Evolutionary conservation across 306 rosid genomes (phyloP).

Genomic region (Corylus heterophylla): DNA sequence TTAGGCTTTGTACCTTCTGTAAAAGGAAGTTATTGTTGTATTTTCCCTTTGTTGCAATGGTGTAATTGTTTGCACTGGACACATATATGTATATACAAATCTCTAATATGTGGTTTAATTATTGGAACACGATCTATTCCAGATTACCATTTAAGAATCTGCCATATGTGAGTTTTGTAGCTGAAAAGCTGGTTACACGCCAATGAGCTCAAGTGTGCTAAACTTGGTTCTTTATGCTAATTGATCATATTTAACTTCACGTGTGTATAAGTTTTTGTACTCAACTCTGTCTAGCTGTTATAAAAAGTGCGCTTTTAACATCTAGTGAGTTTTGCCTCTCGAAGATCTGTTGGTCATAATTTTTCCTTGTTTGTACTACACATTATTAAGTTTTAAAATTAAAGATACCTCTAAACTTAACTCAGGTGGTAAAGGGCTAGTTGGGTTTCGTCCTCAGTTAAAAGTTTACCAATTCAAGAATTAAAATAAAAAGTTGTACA

Average conservation of each 20-base stretch:
- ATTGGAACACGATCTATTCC: not conserved
- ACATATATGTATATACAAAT: not conserved
- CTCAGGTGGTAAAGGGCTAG: not conserved
- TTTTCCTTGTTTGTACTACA: not conserved
- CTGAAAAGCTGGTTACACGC: not conserved
- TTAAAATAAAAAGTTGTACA: not conserved
- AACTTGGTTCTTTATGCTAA: not conserved
- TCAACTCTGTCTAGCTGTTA: not conserved
- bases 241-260: not conserved
- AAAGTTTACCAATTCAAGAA: not conserved
- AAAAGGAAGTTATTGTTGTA: not conserved
- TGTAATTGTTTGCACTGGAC: not conserved
- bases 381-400: not conserved
- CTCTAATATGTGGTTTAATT: not conserved
- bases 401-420: not conserved
- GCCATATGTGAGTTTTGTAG: not conserved
- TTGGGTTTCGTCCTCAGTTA: not conserved
- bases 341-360: not conserved
- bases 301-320: not conserved
- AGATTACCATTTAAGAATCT: not conserved
- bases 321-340: not conserved
- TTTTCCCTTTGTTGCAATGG: not conserved
- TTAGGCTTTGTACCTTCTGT: not conserved
- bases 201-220: not conserved
- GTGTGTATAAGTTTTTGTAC: not conserved